A percentile compares a stretch with the other conserved stretches of the same genome.
Evolutionary conservation across 306 rosid genomes (phyloP).

Genomic region (Cucurbita moschata): DNA sequence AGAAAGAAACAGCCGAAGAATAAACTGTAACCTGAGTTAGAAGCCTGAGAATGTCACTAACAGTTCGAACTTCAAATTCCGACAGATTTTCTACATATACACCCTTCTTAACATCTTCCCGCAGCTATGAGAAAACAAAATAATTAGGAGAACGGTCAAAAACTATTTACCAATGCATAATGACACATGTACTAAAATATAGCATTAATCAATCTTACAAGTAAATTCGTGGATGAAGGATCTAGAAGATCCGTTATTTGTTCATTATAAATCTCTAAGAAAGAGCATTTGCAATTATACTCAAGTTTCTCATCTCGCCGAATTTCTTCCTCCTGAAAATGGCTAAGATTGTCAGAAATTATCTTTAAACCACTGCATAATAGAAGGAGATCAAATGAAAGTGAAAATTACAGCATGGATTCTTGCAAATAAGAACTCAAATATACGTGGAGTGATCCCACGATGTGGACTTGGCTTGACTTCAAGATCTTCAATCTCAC

Average conservation of each 20-base stretch:
- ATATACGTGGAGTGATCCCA: constrained; percentile 93
- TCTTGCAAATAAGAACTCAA: constrained; percentile 94
- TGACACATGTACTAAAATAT: background rate
- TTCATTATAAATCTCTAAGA: constrained; percentile 91
- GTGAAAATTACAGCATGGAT: constrained; percentile 69
- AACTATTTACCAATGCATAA: constrained; percentile 6
- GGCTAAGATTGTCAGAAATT: constrained; percentile 2
- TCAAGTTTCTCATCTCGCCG: constrained; percentile 72
- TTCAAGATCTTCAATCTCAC: constrained; percentile 81
- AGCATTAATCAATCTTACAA: constrained; percentile 32
- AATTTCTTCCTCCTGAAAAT: constrained; percentile 84
- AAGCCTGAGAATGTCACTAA: constrained; percentile 67
- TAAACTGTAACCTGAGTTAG: constrained; percentile 44
- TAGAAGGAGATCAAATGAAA: constrained; percentile 6
- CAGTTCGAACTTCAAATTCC: constrained; percentile 74
- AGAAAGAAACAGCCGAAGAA: constrained; percentile 5
- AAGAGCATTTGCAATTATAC: constrained; percentile 94
- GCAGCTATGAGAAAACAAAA: constrained; percentile 34
- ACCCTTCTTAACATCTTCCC: constrained; percentile 88
- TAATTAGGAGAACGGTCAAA: background rate
- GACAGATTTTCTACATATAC: constrained; percentile 93
- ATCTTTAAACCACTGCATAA: background rate
- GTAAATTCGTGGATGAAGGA: constrained; percentile 77
- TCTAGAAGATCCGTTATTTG: constrained; percentile 92
- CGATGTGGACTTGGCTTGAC: constrained; percentile 75